A percentile compares a stretch with the other conserved stretches of the same genome.
Conservation (phyloP, 2,329 filamentous ascomycete species). For the Ophiostoma ips region DNA sequence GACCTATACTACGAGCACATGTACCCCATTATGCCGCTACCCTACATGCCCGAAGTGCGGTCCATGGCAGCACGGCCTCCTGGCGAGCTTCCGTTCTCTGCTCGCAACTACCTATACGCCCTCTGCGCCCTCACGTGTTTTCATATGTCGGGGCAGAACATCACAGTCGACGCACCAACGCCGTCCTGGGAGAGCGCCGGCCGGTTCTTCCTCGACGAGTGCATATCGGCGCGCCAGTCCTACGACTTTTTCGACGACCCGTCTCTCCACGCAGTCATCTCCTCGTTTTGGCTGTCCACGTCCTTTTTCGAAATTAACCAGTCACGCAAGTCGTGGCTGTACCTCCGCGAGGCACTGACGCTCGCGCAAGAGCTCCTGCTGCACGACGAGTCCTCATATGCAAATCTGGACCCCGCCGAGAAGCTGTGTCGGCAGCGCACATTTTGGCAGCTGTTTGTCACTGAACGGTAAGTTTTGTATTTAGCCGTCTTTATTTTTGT, state of each 20-base stretch:
- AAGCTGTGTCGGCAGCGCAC: constrained; percentile 38
- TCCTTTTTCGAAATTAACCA: constrained; percentile 48
- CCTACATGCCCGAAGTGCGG: constrained; percentile 41
- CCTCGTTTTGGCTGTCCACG: constrained; percentile 47
- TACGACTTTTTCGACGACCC: constrained; percentile 44
- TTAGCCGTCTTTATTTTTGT: too few relatives aligned
- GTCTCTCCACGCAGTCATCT: constrained; percentile 42
- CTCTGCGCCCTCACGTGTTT: constrained; percentile 42
- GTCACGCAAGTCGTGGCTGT: constrained; percentile 48
- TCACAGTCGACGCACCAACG: constrained; percentile 23
- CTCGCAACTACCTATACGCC: constrained; percentile 36
- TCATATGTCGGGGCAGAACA: constrained; percentile 33
- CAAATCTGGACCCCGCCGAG: constrained; percentile 32
- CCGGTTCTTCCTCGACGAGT: constrained; percentile 43
- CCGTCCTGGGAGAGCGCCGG: constrained; percentile 36
- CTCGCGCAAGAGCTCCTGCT: constrained; percentile 44
- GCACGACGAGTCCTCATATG: constrained; percentile 43
- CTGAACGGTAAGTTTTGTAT: constrained; percentile 30
- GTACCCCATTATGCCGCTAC: constrained; percentile 49
- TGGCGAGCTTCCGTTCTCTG: constrained; percentile 21
- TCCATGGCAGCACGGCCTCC: constrained; percentile 31
- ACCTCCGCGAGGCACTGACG: constrained; percentile 46
- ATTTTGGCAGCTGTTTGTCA: constrained; percentile 50
- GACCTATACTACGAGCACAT: constrained; percentile 49
- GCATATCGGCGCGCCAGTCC: constrained; percentile 38